Evolutionary conservation across 164 flowering plant genomes (phyloP), one percentile per base, ranked within the genome.

Genomic region (Nymphaea thermarum): DNA sequence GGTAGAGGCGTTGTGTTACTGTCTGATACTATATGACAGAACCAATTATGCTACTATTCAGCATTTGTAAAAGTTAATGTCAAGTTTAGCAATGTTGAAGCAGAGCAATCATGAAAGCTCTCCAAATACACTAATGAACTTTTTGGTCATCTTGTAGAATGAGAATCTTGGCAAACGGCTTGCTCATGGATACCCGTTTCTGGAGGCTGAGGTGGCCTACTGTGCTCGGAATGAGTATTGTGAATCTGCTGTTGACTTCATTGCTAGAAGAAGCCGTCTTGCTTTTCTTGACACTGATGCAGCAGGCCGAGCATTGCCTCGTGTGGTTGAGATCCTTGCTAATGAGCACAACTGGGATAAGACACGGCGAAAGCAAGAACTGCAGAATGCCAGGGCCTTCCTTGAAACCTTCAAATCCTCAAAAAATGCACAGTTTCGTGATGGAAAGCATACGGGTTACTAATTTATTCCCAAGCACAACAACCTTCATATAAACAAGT

Each of bases 211-310:
- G 78, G 99, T 90, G 67, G 98, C 98, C 53, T 92, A 90, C 73
- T 90, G 97, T 80, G 98, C 98, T 45, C 78, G 99, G 25, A 42
- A 95, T 45, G 99, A 95, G 77, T 92, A 90, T 76, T 95, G 99
- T 76, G 98, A 95, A 74, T 92, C 98, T 64, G 94, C 90, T 5
- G 83, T 90, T 43, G 99, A 95, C 73, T 95, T 95, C 79, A 80
- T 95, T 74, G 97, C 99, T 65, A 78, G 99, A 74, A 86, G 99
- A 73, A 84, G 80, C 60, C 83, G 98, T 25, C 87, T 95, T 72
- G 99, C 97, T 64, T 95, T 95, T 72, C 91, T 95, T 6, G 99
- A 95, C 72, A 92, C 98, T 36, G 89, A 92, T 85, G 98, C 99
- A 10, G 98, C 99, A 43, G 63, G 77, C 36, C 74, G 87, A 47